Evolutionary conservation across 805 yeast genomes (phyloP).

Genomic region (Ogataea sp.): DNA sequence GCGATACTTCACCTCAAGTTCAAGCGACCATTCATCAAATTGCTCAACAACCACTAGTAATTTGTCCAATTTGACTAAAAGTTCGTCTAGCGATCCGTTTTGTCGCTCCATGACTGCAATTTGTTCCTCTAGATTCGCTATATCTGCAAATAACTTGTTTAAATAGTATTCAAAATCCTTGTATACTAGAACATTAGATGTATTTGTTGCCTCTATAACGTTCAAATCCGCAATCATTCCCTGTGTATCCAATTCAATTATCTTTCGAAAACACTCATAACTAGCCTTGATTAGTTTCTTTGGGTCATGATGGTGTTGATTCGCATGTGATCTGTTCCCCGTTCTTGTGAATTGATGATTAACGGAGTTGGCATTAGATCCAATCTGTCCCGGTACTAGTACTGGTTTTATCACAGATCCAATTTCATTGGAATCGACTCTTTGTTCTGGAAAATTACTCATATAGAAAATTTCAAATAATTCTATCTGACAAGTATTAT

Average conservation of each 20-base stretch:
- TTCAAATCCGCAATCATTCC: constrained; percentile 33
- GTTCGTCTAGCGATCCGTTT: constrained; percentile 15
- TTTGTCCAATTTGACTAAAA: constrained; percentile 30
- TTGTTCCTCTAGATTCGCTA: not conserved
- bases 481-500: no score
- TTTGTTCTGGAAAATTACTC: no score
- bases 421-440: no score
- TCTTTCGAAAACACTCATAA: constrained; percentile 23
- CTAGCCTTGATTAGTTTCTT: constrained; percentile 17
- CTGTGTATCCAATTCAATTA: constrained; percentile 26
- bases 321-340: no score
- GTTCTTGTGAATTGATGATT: not conserved
- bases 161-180: constrained; percentile 36
- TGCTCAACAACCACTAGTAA: constrained; percentile 44
- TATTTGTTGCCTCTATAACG: constrained; percentile 45
- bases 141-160: constrained; percentile 13
- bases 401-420: no score
- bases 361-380: not conserved
- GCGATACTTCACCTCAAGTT: constrained; percentile 37
- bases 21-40: constrained; percentile 54
- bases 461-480: no score
- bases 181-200: constrained; percentile 48
- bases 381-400: no score
- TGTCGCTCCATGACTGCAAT: constrained; percentile 16
- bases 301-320: constrained; percentile 13